Evolutionary conservation across 2,329 filamentous ascomycete genomes (phyloP), one percentile per base, ranked within the genome.

Genomic region (Mollisiaceae sp.): DNA sequence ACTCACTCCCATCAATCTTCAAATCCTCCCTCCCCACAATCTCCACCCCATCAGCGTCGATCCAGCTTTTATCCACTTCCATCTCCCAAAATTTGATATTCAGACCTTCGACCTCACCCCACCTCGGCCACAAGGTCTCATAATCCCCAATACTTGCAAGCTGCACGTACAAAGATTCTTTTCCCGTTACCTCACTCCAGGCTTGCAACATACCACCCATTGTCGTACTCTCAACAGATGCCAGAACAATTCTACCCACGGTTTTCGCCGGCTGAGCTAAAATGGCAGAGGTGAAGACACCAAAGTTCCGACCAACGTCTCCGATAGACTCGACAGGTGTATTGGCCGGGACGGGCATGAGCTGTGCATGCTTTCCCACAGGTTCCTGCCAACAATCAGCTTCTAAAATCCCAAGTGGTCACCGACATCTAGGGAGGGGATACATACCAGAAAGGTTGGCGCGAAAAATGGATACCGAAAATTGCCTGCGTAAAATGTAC

Each of bases 401-500:
- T n/a, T 50, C 8, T 24, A 3, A 32, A 32, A 6, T 32, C 27
- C 27, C 27, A 32, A 20, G 24, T 38, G 8, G 27, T 22, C 0
- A 24, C 32, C n/a, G n/a, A 15, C 4, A 24, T 15, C 22, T 20
- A 4, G n/a, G 27, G 27, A 32, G 27, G 22, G 14, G 14, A 22
- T 52, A 63, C 69, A 65, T 59, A 74, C 72, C 11, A 75, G 35
- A n/a, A 70, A 65, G 43, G 65, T 73, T 1, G 70, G 73, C 8
- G 56, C 67, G 50, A 77, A 75, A 47, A 74, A 67, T 11, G 75
- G 69, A 8, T 71, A 59, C 62, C 65, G 15, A 61, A 77, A 70
- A 52, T 81, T 82, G 4, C 66, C 67, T 1, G 75, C 75, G 60
- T 78, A 82, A 45, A 70, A 79, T 0, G 72, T 72, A 6, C 78